These are phyloP conservation scores for Xylaria sp. DNA, from an alignment of 2,329 filamentous ascomycete species.

Conservation along the genomic window DNA sequence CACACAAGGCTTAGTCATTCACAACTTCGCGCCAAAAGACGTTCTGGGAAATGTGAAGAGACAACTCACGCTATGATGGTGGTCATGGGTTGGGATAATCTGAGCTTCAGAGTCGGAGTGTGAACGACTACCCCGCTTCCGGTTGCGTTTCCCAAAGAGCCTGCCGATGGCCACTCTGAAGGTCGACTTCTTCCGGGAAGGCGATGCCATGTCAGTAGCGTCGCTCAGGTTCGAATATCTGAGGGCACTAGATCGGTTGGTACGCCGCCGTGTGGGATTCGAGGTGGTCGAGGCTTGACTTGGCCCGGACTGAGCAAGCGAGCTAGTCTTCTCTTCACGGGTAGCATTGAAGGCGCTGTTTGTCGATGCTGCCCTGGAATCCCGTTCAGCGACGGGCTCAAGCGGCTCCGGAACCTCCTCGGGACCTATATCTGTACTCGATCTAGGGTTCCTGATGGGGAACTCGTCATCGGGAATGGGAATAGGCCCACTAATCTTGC, in stretches of 20 bases:
- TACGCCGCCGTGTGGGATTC: constrained; percentile 50
- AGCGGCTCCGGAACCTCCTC: constrained; percentile 44
- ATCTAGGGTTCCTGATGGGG: constrained; percentile 59
- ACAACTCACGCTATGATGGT: constrained; percentile 63
- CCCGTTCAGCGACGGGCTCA: constrained; percentile 39
- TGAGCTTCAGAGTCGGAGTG: constrained; percentile 46
- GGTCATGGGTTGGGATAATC: constrained; percentile 46
- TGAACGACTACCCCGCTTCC: constrained; percentile 59
- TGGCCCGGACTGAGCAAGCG: constrained; percentile 42
- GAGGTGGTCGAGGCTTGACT: constrained; percentile 45
- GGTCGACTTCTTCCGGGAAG: constrained; percentile 68
- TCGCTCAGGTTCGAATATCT: constrained; percentile 62
- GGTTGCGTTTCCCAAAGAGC: constrained; percentile 65
- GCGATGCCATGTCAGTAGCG: constrained; percentile 53
- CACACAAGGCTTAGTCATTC: constrained; percentile 22
- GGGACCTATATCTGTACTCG: constrained; percentile 53
- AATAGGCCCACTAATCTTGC: constrained; percentile 71
- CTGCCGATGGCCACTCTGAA: constrained; percentile 66
- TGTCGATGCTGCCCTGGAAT: constrained; percentile 39
- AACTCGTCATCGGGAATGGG: constrained; percentile 69
- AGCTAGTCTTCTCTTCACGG: constrained; percentile 41
- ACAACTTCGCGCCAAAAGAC: not conserved
- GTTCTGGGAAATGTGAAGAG: not conserved
- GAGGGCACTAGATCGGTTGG: constrained; percentile 55
- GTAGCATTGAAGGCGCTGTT: constrained; percentile 39